These are phyloP conservation scores for Santalum album DNA, from an alignment of 164 flowering plant genomes.

Conservation along the genomic window DNA sequence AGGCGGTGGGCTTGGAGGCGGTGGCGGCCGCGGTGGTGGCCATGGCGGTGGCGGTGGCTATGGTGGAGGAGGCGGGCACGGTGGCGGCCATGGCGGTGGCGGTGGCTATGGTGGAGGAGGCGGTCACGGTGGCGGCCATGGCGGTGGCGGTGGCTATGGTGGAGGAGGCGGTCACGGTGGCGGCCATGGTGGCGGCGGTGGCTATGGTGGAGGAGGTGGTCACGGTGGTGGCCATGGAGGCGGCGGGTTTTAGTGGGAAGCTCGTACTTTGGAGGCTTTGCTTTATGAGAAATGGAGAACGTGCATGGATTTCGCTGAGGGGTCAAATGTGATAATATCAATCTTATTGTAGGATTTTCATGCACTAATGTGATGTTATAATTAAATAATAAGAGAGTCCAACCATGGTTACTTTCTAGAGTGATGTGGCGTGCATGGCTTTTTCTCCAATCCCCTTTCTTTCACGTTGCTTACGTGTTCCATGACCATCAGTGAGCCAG, in stretches of 20 bases:
- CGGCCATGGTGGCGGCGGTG: slow-evolving; percentile 8
- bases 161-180: slow-evolving; percentile 8
- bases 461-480: no score
- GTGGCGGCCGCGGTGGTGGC: slow-evolving; percentile 7
- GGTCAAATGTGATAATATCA: no score
- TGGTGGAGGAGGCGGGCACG: slow-evolving; percentile 13
- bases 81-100: slow-evolving; percentile 11
- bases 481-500: no score
- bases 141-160: slow-evolving; percentile 14
- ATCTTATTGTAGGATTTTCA: no score
- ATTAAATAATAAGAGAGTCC: no score
- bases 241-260: neutral
- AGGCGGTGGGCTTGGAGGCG: slow-evolving; percentile 9
- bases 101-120: slow-evolving; percentile 11
- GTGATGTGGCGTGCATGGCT: no score
- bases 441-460: no score
- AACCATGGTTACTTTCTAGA: no score
- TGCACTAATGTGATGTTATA: no score
- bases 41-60: slow-evolving; percentile 10
- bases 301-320: no score
- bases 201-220: slow-evolving; percentile 8
- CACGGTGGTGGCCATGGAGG: slow-evolving; percentile 7
- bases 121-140: slow-evolving; percentile 11
- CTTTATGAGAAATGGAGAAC: no score
- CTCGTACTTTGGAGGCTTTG: no score